Conservation (phyloP, 768 basidiomycete genomes). For the Psilocybe sp. region DNA sequence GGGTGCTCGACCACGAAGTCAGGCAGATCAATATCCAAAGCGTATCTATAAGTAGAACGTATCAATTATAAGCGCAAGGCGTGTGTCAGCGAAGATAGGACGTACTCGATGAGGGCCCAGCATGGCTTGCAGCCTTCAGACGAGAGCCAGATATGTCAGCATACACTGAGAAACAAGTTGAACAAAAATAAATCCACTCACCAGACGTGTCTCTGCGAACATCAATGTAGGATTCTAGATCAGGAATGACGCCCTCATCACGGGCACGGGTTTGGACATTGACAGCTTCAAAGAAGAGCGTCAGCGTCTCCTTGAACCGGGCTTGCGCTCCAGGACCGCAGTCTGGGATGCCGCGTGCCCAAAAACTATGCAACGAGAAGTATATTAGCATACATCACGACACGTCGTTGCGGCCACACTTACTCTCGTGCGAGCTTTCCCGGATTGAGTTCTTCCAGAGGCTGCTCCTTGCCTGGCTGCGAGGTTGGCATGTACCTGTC, state of each 20-base stretch:
- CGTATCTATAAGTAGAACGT: constrained; percentile 39
- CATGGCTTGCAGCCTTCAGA: constrained; percentile 60
- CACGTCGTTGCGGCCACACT: constrained; percentile 21
- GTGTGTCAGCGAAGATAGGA: constrained; percentile 1
- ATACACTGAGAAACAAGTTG: background rate
- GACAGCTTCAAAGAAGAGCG: constrained; percentile 67
- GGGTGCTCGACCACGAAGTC: constrained; percentile 69
- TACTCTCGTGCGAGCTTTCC: constrained; percentile 70
- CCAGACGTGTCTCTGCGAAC: constrained; percentile 75
- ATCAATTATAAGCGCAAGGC: background rate
- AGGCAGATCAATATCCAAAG: constrained; percentile 65
- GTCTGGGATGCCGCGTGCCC: constrained; percentile 57
- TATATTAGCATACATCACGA: constrained; percentile 6
- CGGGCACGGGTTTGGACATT: constrained; percentile 61
- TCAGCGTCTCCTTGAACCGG: constrained; percentile 70
- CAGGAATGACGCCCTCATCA: constrained; percentile 50
- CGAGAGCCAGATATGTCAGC: constrained; percentile 12
- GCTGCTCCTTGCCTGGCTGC: constrained; percentile 33
- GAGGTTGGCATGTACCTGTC: constrained; percentile 48
- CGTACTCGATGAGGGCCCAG: constrained; percentile 72
- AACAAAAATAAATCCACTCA: constrained; percentile 12
- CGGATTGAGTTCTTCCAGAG: constrained; percentile 45
- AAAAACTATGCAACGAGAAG: constrained; percentile 46
- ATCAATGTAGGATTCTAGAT: constrained; percentile 72
- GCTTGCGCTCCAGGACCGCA: constrained; percentile 56